Evolutionary conservation across 2,329 filamentous ascomycete genomes (phyloP).

Genomic region (Cytospora paraplurivora): DNA sequence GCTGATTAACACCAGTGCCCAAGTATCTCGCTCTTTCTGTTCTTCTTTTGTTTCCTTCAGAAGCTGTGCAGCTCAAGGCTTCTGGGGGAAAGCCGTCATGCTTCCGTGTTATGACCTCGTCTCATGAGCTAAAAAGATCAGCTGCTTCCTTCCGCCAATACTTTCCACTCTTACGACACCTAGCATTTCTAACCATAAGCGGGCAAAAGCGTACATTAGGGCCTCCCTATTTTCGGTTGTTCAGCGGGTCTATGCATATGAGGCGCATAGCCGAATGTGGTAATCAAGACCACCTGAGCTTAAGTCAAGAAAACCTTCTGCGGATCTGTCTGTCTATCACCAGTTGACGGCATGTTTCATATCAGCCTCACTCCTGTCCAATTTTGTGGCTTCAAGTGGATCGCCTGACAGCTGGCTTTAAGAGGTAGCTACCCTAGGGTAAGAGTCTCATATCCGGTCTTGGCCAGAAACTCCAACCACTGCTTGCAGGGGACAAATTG

Average conservation of each 20-base stretch:
- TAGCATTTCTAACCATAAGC: slow-evolving; percentile 1
- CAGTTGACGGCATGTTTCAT: slow-evolving; percentile 11
- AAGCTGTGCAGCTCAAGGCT: not conserved
- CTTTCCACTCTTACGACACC: not conserved
- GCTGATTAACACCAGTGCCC: not conserved
- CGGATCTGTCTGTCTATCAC: not conserved
- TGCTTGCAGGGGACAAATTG: slow-evolving; percentile 5
- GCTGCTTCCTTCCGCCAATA: not conserved
- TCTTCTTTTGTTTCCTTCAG: not conserved
- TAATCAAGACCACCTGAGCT: not conserved
- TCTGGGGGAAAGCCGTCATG: not conserved
- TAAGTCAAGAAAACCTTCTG: not conserved
- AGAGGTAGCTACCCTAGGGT: not conserved
- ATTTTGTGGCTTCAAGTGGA: slow-evolving; percentile 3
- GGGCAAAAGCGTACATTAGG: slow-evolving; percentile 7
- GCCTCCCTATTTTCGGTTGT: slow-evolving; percentile 11
- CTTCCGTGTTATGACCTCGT: not conserved
- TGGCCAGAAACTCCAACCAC: slow-evolving; percentile 2
- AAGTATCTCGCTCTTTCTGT: not conserved
- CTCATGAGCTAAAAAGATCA: not conserved
- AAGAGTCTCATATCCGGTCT: not conserved
- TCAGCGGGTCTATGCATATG: not conserved
- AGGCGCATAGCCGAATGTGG: not conserved
- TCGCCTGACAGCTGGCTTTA: not conserved
- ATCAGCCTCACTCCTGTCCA: slow-evolving; percentile 7